Evolutionary conservation across 768 basidiomycete species (phyloP).

Genomic region (Leccinum fibrillosum): DNA sequence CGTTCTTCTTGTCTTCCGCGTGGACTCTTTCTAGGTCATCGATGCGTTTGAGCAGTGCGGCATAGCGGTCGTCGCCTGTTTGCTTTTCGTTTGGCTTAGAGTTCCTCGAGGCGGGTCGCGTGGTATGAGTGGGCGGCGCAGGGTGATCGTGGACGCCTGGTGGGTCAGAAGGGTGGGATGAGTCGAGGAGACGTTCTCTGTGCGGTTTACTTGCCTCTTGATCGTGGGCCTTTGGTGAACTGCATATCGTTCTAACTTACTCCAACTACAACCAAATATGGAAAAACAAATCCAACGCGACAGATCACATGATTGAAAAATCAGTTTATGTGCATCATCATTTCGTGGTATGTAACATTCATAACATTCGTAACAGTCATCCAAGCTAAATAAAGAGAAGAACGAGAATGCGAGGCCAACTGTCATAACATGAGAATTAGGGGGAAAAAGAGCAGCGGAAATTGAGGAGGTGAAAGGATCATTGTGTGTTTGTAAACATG

Average conservation of each 20-base stretch:
- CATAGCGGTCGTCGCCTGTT: constrained; percentile 44
- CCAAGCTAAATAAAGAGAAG: constrained; percentile 9
- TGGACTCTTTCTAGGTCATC: constrained; percentile 64
- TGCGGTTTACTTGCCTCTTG: constrained; percentile 5
- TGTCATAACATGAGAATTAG: constrained; percentile 11
- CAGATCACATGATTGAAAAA: constrained; percentile 11
- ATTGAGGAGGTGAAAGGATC: not conserved
- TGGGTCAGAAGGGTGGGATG: constrained; percentile 21
- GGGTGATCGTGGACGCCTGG: constrained; percentile 35
- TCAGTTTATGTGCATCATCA: constrained; percentile 17
- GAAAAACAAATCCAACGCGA: constrained; percentile 20
- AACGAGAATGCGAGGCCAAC: constrained; percentile 1
- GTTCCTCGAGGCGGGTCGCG: constrained; percentile 26
- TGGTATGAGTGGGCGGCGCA: constrained; percentile 4
- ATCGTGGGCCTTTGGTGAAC: constrained; percentile 49
- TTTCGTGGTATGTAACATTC: constrained; percentile 29
- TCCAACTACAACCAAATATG: constrained; percentile 18
- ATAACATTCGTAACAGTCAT: constrained; percentile 27
- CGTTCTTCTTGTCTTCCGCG: constrained; percentile 61
- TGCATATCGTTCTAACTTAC: constrained; percentile 20
- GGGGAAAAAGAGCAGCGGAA: constrained; percentile 7
- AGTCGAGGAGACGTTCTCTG: not conserved
- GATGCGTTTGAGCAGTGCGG: constrained; percentile 56
- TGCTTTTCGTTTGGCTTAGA: constrained; percentile 23
- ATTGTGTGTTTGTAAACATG: constrained; percentile 3